These are phyloP conservation scores for Phyllosticta paracitricarpa DNA, from an alignment of 2,329 filamentous ascomycete species.

Conservation along the genomic window DNA sequence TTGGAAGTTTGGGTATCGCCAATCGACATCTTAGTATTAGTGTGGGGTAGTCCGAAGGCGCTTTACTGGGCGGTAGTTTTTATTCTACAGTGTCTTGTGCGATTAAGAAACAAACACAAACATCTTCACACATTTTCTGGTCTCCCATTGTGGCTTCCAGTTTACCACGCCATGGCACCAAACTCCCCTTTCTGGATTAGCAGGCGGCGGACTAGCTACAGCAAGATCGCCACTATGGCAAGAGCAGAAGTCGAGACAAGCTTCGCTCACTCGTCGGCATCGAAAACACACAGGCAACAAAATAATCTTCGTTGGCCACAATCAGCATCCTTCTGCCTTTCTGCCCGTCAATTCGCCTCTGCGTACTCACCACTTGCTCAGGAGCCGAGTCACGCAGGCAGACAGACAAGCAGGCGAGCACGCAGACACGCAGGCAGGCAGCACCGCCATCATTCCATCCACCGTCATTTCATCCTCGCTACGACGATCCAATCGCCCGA, in stretches of 20 bases:
- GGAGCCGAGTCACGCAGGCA: not conserved
- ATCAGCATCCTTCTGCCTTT: too few species aligned
- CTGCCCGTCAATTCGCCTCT: not conserved
- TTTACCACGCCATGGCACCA: not conserved
- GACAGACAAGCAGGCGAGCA: not conserved
- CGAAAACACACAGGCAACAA: not conserved
- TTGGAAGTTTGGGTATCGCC: not conserved
- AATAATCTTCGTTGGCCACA: too few species aligned
- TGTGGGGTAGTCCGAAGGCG: not conserved
- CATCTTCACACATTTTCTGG: not conserved
- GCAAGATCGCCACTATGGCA: not conserved
- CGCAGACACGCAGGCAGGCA: not conserved
- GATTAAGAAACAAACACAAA: not conserved
- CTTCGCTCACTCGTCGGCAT: too few species aligned
- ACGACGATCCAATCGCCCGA: too few species aligned
- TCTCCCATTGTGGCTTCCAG: not conserved
- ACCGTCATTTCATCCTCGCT: not conserved
- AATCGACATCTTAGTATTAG: not conserved
- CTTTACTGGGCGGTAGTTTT: not conserved
- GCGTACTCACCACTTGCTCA: not conserved
- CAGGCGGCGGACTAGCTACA: not conserved
- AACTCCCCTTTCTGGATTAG: too few species aligned
- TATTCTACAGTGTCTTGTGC: not conserved
- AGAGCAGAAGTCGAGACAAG: not conserved
- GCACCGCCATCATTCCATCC: not conserved